Conservation (phyloP, 2,329 filamentous ascomycete species). For the Sporothrix brunneoviolacea region DNA sequence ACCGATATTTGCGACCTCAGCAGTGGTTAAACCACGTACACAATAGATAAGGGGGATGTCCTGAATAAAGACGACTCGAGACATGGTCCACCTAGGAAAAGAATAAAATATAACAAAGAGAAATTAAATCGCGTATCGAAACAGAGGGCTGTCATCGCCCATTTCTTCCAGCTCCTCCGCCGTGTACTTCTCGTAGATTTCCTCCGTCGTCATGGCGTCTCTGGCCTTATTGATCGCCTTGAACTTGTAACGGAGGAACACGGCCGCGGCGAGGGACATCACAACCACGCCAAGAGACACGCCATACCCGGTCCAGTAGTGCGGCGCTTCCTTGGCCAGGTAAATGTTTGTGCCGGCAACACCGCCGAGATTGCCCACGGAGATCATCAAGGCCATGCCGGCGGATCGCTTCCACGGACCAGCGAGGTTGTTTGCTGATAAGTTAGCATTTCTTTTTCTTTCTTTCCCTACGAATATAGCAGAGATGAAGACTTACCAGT, state of each 20-base stretch:
- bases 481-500: too few species aligned
- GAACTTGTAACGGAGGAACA: background rate
- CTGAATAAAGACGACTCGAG: too few species aligned
- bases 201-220: constrained; percentile 21
- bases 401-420: constrained; percentile 42
- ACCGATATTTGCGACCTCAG: too few species aligned
- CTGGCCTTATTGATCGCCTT: constrained; percentile 21
- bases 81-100: too few species aligned
- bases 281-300: constrained; percentile 11
- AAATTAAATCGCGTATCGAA: too few species aligned
- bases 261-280: background rate
- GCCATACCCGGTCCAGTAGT: constrained; percentile 32
- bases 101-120: too few species aligned
- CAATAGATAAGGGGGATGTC: too few species aligned
- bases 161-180: constrained; percentile 25
- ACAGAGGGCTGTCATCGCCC: constrained; percentile 28
- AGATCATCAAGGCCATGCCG: constrained; percentile 60
- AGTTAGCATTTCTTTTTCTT: too few species aligned
- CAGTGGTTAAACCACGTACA: too few species aligned
- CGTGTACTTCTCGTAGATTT: constrained; percentile 23
- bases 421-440: constrained; percentile 45
- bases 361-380: constrained; percentile 50
- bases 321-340: constrained; percentile 26
- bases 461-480: too few species aligned
- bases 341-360: constrained; percentile 32